Evolutionary conservation across 78 protist genomes (phyloP).

Genomic region (Blattamonas nauphoetae): DNA sequence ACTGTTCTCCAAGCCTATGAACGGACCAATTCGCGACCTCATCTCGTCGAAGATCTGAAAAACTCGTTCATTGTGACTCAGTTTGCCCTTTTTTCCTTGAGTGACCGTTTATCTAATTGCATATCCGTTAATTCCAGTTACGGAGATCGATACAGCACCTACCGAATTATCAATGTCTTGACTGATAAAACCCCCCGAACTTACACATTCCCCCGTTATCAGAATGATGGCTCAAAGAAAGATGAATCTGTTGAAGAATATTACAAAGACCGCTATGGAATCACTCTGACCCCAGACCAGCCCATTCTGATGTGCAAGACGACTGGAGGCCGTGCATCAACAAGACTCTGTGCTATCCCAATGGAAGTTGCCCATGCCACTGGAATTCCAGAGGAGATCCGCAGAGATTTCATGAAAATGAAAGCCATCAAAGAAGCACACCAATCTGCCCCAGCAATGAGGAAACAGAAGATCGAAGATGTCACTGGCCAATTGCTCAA

Average conservation of each 20-base stretch:
- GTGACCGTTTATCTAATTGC: neutral
- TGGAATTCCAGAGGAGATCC: neutral
- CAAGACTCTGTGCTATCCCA: neutral
- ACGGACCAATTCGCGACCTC: neutral
- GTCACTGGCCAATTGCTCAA: neutral
- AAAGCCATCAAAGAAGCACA: neutral
- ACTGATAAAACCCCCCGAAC: neutral
- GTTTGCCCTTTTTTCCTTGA: neutral
- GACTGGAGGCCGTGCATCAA: neutral
- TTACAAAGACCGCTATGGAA: neutral
- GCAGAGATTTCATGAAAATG: neutral
- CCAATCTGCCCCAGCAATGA: neutral
- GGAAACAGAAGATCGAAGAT: neutral
- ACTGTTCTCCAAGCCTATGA: neutral
- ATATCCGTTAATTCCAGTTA: neutral
- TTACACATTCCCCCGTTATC: neutral
- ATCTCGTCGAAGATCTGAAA: neutral
- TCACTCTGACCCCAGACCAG: neutral
- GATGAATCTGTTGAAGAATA: neutral
- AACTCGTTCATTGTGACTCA: neutral
- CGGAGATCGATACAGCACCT: neutral
- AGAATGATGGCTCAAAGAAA: neutral
- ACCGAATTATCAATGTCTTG: neutral
- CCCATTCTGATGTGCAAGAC: neutral
- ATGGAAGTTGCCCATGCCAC: neutral